These are phyloP conservation scores for Hyparrhenia diplandra DNA, from an alignment of 176 grass and related monocot species.

Conservation along the genomic window DNA sequence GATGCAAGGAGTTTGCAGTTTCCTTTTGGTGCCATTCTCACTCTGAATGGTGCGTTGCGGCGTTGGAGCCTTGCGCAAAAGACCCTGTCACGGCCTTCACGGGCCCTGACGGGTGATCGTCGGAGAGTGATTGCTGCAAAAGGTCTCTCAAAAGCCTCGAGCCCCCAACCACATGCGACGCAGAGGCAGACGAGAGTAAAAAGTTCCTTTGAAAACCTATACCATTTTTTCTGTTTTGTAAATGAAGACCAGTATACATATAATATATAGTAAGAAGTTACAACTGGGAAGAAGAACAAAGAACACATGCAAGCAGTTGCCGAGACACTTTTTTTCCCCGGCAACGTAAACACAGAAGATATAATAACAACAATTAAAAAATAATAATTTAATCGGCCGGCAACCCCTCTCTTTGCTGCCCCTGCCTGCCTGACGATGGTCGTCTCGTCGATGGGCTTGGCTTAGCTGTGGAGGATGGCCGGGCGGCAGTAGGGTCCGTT, in stretches of 20 bases:
- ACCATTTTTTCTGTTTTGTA: not conserved
- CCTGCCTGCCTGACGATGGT: no score
- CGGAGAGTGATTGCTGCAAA: not conserved
- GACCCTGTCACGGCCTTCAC: not conserved
- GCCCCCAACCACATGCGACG: not conserved
- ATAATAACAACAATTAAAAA: not conserved
- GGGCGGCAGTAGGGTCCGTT: conserved; percentile 50
- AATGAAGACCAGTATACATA: not conserved
- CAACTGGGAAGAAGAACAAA: not conserved
- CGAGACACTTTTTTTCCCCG: not conserved
- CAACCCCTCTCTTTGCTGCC: no score
- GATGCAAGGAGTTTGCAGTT: not conserved
- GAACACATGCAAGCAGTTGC: not conserved
- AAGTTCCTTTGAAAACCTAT: not conserved
- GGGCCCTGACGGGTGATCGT: not conserved
- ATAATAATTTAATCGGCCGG: not conserved
- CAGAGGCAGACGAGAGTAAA: not conserved
- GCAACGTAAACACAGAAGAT: not conserved
- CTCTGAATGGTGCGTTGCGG: not conserved
- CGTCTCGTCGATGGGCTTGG: no score
- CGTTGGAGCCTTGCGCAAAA: not conserved
- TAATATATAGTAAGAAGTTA: not conserved
- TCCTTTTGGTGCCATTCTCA: not conserved
- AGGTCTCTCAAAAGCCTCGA: conserved; percentile 14
- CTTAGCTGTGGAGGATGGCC: conserved; percentile 34